phyloP scores from a whole-genome alignment of 2,329 filamentous ascomycete species.

The Aspergillus sp. region DNA sequence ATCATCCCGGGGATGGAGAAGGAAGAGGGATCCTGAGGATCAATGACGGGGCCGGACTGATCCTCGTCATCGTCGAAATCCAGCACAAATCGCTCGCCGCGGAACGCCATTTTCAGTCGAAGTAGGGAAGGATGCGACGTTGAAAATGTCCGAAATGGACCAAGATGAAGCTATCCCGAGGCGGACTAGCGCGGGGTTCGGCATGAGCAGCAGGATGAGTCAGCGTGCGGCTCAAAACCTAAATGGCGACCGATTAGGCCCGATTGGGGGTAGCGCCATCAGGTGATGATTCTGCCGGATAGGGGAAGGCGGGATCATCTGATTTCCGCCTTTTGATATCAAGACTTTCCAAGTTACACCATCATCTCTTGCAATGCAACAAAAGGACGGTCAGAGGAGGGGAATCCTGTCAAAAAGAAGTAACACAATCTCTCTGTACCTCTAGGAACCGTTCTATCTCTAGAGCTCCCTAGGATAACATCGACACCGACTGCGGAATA shows the following conservation, averaged over 20 bases:
- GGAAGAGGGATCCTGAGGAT: constrained; percentile 17
- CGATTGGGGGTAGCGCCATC: constrained; percentile 19
- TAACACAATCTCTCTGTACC: no score
- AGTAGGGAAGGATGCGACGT: not conserved
- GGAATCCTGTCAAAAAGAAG: no score
- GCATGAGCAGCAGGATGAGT: constrained; percentile 5
- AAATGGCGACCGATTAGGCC: constrained; percentile 26
- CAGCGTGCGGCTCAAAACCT: constrained; percentile 41
- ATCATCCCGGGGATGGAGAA: constrained; percentile 50
- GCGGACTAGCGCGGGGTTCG: not conserved
- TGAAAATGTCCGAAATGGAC: not conserved
- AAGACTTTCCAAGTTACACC: not conserved
- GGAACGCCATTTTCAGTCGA: constrained; percentile 47
- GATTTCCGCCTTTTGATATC: constrained; percentile 12
- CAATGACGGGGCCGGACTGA: constrained; percentile 28
- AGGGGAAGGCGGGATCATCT: constrained; percentile 18
- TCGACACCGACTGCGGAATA: no score
- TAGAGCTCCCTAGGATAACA: no score
- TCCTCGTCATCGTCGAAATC: constrained; percentile 56
- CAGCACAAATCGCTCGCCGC: constrained; percentile 61
- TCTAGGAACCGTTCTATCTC: no score
- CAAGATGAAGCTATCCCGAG: constrained; percentile 1
- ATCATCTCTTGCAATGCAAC: no score
- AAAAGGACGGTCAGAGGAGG: no score
- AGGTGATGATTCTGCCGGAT: constrained; percentile 12